Evolutionary conservation across 2,329 filamentous ascomycete species (phyloP).

Genomic region (Dactylellina leptospora): DNA sequence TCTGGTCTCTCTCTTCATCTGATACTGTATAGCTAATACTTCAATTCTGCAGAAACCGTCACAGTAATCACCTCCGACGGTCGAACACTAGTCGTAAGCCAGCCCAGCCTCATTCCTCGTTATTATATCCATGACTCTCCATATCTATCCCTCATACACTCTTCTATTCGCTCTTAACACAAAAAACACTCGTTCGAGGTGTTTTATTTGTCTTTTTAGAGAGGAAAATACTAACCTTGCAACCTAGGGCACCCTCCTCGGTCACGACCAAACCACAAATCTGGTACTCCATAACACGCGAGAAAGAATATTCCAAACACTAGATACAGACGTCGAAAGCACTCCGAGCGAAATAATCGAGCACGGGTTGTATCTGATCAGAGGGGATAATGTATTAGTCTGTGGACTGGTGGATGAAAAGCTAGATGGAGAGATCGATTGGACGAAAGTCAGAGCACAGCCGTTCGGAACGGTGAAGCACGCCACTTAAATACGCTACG

Average conservation of each 20-base stretch:
- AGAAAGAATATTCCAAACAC: constrained; percentile 86
- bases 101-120: background rate
- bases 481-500: constrained; percentile 57
- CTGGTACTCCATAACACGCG: constrained; percentile 83
- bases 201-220: no score
- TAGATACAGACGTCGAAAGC: constrained; percentile 74
- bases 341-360: constrained; percentile 77
- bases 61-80: constrained; percentile 92
- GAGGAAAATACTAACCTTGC: constrained; percentile 52
- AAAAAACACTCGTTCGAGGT: no score
- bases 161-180: no score
- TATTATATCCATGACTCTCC: background rate
- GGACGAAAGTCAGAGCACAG: constrained; percentile 85
- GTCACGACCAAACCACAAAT: constrained; percentile 91
- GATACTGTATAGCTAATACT: constrained; percentile 4
- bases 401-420: constrained; percentile 90
- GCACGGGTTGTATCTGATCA: constrained; percentile 87
- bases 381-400: constrained; percentile 92
- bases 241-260: constrained; percentile 74
- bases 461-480: constrained; percentile 88
- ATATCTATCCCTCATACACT: background rate
- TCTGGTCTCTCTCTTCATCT: background rate
- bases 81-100: constrained; percentile 72
- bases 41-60: constrained; percentile 75
- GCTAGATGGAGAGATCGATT: constrained; percentile 89